A percentile compares a stretch with the other conserved stretches of the same genome.
These are phyloP conservation scores for Pleomassaria siparia DNA, from an alignment of 2,329 filamentous ascomycete species.

Conservation along the genomic window DNA sequence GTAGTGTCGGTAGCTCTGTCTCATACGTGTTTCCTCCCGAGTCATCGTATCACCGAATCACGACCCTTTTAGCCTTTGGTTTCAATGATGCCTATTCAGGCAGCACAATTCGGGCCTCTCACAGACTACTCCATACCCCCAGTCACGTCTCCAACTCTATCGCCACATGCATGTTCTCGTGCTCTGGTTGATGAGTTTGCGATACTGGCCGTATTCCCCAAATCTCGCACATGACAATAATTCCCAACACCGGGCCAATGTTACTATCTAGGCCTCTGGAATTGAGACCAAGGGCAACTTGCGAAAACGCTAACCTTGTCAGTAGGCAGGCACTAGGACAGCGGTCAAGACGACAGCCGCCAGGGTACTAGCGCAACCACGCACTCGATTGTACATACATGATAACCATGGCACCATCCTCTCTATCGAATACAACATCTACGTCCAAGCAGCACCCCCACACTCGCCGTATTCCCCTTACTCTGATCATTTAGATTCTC, in stretches of 20 bases:
- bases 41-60: neutral
- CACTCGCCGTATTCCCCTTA: too few species aligned
- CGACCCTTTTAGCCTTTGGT: neutral
- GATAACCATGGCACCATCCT: too few species aligned
- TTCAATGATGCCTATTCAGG: neutral
- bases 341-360: too few species aligned
- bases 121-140: neutral
- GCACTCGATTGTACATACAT: too few species aligned
- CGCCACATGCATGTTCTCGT: too few species aligned
- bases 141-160: too few species aligned
- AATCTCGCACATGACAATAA: neutral
- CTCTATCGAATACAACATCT: too few species aligned
- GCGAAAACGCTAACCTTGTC: neutral
- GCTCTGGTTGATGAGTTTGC: neutral
- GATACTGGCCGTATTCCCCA: neutral
- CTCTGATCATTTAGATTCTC: too few species aligned
- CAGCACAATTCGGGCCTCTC: neutral
- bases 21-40: neutral
- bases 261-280: neutral
- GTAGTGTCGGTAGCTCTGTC: neutral
- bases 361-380: too few species aligned
- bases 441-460: too few species aligned
- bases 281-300: neutral
- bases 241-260: neutral
- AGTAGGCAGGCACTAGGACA: neutral